Evolutionary conservation across 768 basidiomycete species (phyloP), one percentile per base, ranked within the genome.

Genomic region (Coprinopsis sp.): DNA sequence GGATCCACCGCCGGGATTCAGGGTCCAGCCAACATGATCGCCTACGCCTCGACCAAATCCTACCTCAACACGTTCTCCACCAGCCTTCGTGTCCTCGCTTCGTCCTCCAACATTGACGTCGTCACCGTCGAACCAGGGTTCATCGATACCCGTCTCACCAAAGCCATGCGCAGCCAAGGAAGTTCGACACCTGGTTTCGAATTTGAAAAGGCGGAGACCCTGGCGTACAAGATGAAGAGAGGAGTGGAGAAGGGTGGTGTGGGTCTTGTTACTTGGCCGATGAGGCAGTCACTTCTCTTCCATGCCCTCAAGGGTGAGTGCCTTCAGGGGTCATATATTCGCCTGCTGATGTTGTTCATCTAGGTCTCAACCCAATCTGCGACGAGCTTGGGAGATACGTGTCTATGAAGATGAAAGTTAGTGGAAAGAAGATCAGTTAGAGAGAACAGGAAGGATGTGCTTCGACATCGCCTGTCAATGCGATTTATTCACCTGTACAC

Each of bases 21-120:
- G 50, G 51, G 46, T n/a, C 63, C 65, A 2, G 59, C 62, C 23
- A 65, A 64, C 50, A 65, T 63, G 58, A 62, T 67, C 14, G 51
- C 58, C 18, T 62, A 64, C 46, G 56, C 60, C 2, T 59, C 65
- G 14, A 64, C 59, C 25, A 64, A 65, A 25, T 45, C 64, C 0
- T 65, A 64, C 44, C 50, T 67, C 48, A 62, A 63, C 45, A 64
- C 58, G 4, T 65, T 67, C 46, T 44, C 55, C 2, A 52, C 56
- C 3, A 61, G 60, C 8, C 58, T 67, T 18, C 63, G 62, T 40
- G 44, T 59, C 12, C 51, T 64, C 8, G 65, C 60, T 2, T 52
- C 58, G 1, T 53, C 55, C 0, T 49, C 22, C 21, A 58, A 57
- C 5, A 40, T 62, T 10, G 61, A 66, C 11, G 61, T 64, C 19